Percentiles rank a stretch among this genome's conserved stretches.
These are phyloP conservation scores for Kurtzmaniella cleridarum DNA, from an alignment of 805 yeast genomes.

Conservation along the genomic window DNA sequence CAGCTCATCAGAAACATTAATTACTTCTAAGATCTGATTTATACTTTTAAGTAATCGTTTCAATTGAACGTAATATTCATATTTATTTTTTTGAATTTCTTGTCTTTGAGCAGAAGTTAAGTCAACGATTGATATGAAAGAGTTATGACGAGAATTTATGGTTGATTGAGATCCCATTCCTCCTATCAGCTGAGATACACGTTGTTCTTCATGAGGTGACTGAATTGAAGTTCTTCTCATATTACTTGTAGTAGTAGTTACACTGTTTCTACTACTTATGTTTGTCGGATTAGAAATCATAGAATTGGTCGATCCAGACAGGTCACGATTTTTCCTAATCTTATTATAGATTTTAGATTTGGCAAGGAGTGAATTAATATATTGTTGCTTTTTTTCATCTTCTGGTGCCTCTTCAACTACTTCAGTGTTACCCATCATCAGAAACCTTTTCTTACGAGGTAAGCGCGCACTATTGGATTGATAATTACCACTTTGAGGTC, in stretches of 20 bases:
- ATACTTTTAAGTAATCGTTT: constrained; percentile 12
- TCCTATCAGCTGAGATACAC: constrained; percentile 2
- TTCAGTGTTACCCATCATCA: constrained; percentile 9
- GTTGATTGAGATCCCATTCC: background rate
- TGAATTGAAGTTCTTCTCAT: constrained; percentile 12
- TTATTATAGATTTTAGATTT: constrained; percentile 33
- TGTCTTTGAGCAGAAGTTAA: constrained; percentile 16
- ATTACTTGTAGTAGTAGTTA: constrained; percentile 18
- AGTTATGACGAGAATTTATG: constrained; percentile 1
- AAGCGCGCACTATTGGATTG: too few relatives aligned
- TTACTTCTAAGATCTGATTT: constrained; percentile 9
- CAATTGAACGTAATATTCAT: constrained; percentile 30
- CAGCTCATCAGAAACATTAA: constrained; percentile 6
- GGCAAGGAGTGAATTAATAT: constrained; percentile 18
- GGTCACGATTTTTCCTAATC: constrained; percentile 33
- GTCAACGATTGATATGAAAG: constrained; percentile 5
- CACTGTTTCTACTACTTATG: constrained; percentile 17
- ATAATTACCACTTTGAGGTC: too few relatives aligned
- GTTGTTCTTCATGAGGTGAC: constrained; percentile 1
- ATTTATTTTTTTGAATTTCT: constrained; percentile 28
- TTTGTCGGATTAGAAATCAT: constrained; percentile 13
- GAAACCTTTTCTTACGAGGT: constrained; percentile 13
- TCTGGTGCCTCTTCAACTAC: constrained; percentile 5
- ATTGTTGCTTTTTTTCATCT: constrained; percentile 16
- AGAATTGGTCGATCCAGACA: constrained; percentile 23